A percentile compares a stretch with the other conserved stretches of the same genome.
Conservation (phyloP, 2,329 filamentous ascomycete species). For the Aspergillus sp. region DNA sequence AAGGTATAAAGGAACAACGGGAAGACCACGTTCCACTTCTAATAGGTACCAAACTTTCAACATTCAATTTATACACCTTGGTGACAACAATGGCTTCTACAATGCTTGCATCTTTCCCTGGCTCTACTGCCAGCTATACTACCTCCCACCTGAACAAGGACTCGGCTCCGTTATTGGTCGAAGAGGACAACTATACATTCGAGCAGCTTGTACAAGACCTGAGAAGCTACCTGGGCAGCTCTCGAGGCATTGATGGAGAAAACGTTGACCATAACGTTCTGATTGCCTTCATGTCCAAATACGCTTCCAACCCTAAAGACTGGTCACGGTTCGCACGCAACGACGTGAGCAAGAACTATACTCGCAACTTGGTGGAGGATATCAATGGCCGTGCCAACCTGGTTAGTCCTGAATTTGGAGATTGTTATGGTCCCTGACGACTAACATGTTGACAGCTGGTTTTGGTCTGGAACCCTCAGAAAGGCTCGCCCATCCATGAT, state of each 20-base stretch:
- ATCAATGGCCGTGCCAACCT: constrained; percentile 38
- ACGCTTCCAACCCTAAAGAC: constrained; percentile 30
- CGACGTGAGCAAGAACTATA: constrained; percentile 37
- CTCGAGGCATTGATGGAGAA: constrained; percentile 28
- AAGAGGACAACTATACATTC: constrained; percentile 6
- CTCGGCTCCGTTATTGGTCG: neutral
- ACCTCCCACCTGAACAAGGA: neutral
- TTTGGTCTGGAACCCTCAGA: constrained; percentile 39
- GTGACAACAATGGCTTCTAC: constrained; percentile 3
- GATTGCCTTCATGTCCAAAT: constrained; percentile 31
- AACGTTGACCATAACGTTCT: constrained; percentile 30
- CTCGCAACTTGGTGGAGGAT: constrained; percentile 35
- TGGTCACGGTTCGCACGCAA: constrained; percentile 34
- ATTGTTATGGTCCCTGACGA: neutral
- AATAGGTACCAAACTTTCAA: neutral
- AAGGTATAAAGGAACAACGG: neutral
- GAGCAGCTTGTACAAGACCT: constrained; percentile 29
- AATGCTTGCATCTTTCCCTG: neutral
- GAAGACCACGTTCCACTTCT: no score
- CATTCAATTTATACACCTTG: neutral
- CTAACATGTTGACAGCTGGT: constrained; percentile 25
- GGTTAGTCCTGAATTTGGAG: constrained; percentile 14
- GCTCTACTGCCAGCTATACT: neutral
- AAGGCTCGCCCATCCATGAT: constrained; percentile 39
- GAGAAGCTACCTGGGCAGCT: constrained; percentile 30